phyloP scores from a whole-genome alignment of 2,329 filamentous ascomycete genomes.

The Stylonectria norvegica region DNA sequence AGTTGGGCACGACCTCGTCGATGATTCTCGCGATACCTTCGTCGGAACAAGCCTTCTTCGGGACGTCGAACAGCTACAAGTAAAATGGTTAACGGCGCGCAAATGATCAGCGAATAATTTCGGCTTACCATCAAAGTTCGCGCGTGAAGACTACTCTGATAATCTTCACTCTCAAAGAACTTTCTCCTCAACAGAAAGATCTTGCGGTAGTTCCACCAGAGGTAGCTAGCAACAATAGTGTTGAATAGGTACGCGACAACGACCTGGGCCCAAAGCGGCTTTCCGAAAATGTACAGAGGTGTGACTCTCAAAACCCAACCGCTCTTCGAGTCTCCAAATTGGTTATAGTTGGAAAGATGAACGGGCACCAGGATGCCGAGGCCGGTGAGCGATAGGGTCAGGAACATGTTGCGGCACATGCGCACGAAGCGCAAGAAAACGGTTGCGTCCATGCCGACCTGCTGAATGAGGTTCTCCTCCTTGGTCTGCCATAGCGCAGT shows the following conservation, averaged over 20 bases:
- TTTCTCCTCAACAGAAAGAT: slow-evolving; percentile 67
- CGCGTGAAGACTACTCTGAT: slow-evolving; percentile 82
- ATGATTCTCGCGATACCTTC: slow-evolving; percentile 84
- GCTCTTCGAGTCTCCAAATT: slow-evolving; percentile 18
- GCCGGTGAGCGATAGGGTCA: slow-evolving; percentile 67
- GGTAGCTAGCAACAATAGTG: slow-evolving; percentile 69
- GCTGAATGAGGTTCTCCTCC: slow-evolving; percentile 73
- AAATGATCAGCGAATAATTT: no score
- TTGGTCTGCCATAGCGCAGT: slow-evolving; percentile 71
- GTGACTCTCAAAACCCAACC: slow-evolving; percentile 59
- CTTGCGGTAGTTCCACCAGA: slow-evolving; percentile 87
- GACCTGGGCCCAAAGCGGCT: slow-evolving; percentile 57
- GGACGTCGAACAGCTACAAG: slow-evolving; percentile 74
- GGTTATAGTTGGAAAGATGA: slow-evolving; percentile 54
- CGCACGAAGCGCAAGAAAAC: slow-evolving; percentile 83
- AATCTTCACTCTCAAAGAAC: slow-evolving; percentile 84
- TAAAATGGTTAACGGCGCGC: slow-evolving; percentile 10
- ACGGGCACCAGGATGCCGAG: slow-evolving; percentile 77
- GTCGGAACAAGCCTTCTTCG: slow-evolving; percentile 70
- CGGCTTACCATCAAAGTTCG: slow-evolving; percentile 59
- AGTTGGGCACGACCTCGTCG: slow-evolving; percentile 73
- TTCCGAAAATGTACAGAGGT: slow-evolving; percentile 51
- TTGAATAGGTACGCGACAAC: slow-evolving; percentile 65
- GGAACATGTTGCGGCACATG: slow-evolving; percentile 92
- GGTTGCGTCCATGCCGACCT: slow-evolving; percentile 85